Evolutionary conservation across 2,329 filamentous ascomycete genomes (phyloP).

Genomic region (Aureobasidium sp.): DNA sequence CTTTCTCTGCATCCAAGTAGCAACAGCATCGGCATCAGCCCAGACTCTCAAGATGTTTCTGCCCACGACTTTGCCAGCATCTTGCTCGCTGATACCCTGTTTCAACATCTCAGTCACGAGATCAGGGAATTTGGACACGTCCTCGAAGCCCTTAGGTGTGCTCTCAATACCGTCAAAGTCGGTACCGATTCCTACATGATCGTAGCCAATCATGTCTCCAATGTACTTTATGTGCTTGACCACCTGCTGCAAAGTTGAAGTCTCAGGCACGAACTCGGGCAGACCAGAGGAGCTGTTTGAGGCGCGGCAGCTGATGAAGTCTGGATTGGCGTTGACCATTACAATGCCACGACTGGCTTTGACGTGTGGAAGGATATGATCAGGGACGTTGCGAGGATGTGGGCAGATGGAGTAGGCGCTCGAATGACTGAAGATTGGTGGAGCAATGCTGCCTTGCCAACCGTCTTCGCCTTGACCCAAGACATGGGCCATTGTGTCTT

Average conservation of each 20-base stretch:
- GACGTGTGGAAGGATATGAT: constrained; percentile 72
- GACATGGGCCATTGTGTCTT: constrained; percentile 79
- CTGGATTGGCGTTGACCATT: constrained; percentile 84
- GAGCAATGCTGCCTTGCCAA: constrained; percentile 69
- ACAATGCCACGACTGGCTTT: constrained; percentile 67
- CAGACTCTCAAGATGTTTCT: constrained; percentile 79
- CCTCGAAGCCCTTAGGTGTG: constrained; percentile 69
- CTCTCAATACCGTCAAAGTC: constrained; percentile 75
- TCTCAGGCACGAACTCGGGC: constrained; percentile 58
- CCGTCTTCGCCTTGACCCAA: constrained; percentile 52
- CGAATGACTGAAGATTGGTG: constrained; percentile 84
- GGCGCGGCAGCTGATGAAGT: constrained; percentile 68
- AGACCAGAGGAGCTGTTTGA: constrained; percentile 52
- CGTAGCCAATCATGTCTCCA: constrained; percentile 74
- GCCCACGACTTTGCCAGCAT: constrained; percentile 70
- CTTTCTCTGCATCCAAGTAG: constrained; percentile 54
- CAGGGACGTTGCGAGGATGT: constrained; percentile 84
- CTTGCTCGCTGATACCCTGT: constrained; percentile 64
- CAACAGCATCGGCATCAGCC: constrained; percentile 68
- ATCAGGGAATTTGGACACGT: constrained; percentile 76
- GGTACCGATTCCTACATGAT: constrained; percentile 79
- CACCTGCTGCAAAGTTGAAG: constrained; percentile 70
- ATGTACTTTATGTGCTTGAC: constrained; percentile 77
- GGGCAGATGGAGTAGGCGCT: constrained; percentile 74
- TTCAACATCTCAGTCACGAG: constrained; percentile 68